Evolutionary conservation across 73 alveolate genomes (phyloP), one percentile per base, ranked within the genome.

Genomic region (Paramecium octaurelia): DNA sequence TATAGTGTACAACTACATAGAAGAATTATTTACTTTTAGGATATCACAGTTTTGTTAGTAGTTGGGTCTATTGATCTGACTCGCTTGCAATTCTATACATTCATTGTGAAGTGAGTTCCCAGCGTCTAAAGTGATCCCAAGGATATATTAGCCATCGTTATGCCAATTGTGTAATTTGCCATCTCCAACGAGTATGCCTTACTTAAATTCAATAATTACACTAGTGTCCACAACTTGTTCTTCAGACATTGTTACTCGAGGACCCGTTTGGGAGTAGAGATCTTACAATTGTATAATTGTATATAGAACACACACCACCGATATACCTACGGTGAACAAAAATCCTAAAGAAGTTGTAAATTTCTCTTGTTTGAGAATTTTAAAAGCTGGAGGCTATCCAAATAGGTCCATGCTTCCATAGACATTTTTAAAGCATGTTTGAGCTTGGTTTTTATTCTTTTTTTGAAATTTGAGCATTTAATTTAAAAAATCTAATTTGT

Each of bases 111-210:
- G 14, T 40, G 44, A 18, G 36, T 43, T 40, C 46, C 46, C 21
- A 44, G 24, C n/a, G 76, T 80, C 16, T 34, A 38, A 10, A 80
- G 31, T 0, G 70, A 48, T 16, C 64, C 57, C 9, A 80, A 27
- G 3, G 43, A 38, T n/a, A 42, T 4, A 46, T 80, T 43, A 6
- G 76, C 48, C 46, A 80, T 24, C 1, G 73, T 40, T 1, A 80
- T 24, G 6, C 76, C 91, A 10, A 80, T 31, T 80, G 91, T 80
- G 12, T 40, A 80, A 43, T 80, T 80, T 29, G 14, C 16, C 87
- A 73, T 73, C 6, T 20, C 8, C 46, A 73, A 43, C 1, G 87
- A 20, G 59, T 12, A 31, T 29, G 87, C 58, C 87, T 73, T 7
- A 73, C 24, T 11, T 64, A 64, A 27, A 16, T 64, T 27, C 1